Percentiles rank a stretch among this genome's conserved stretches.
These are phyloP conservation scores for Lentinula sp. DNA, from an alignment of 768 basidiomycete species.

Conservation along the genomic window DNA sequence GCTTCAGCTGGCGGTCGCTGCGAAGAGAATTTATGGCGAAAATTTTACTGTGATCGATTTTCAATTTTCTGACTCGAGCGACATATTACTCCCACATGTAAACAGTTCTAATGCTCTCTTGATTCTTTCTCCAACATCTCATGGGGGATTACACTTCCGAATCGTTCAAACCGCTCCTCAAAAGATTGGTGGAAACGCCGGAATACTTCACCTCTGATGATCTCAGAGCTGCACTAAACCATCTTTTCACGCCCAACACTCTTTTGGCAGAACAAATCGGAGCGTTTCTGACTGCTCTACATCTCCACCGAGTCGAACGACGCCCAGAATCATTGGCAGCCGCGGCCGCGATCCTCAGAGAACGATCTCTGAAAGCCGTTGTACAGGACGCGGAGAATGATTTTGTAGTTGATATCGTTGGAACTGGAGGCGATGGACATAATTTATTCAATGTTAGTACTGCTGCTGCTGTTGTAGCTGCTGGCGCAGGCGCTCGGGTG, in stretches of 20 bases:
- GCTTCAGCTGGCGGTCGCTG: too few species aligned
- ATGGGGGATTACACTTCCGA: constrained; percentile 18
- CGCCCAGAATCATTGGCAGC: constrained; percentile 73
- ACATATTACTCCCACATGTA: background rate
- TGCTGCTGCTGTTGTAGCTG: constrained; percentile 88
- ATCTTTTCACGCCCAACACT: constrained; percentile 62
- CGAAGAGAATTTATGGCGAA: background rate
- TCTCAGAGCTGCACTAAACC: constrained; percentile 65
- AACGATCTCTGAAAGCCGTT: constrained; percentile 58
- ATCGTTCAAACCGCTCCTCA: constrained; percentile 73
- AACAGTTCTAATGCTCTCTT: background rate
- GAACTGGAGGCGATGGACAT: constrained; percentile 92
- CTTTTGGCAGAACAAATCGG: constrained; percentile 75
- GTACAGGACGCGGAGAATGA: constrained; percentile 58
- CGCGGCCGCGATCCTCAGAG: constrained; percentile 68
- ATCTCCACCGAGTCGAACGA: constrained; percentile 72
- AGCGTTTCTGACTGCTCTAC: constrained; percentile 83
- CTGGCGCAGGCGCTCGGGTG: constrained; percentile 89
- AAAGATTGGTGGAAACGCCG: constrained; percentile 74
- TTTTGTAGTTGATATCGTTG: constrained; percentile 76
- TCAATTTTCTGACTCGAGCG: background rate
- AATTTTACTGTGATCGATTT: background rate
- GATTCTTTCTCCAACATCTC: background rate
- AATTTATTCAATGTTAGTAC: constrained; percentile 98
- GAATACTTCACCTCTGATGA: constrained; percentile 79